Evolutionary conservation across 1,284 basidiomycete species (phyloP).

Genomic region (Ganoderma leucocontextum): DNA sequence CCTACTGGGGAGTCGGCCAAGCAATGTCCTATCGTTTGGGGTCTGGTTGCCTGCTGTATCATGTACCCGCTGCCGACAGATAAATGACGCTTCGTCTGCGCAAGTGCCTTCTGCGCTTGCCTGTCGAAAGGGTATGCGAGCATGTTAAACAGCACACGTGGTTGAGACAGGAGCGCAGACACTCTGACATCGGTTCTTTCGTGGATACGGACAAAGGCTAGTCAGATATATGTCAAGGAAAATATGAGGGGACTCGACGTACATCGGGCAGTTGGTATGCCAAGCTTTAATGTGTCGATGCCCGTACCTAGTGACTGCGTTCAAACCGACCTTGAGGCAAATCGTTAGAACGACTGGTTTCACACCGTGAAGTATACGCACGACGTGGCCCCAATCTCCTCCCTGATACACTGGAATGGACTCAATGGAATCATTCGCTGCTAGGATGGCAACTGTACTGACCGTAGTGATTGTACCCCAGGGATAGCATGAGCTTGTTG

Average conservation of each 20-base stretch:
- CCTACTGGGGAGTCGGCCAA: constrained; percentile 61
- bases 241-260: not conserved
- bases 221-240: not conserved
- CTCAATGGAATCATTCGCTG: not conserved
- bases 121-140: not conserved
- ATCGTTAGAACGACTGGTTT: not conserved
- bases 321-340: constrained; percentile 6
- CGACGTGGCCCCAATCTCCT: constrained; percentile 1
- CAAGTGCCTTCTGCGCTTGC: not conserved
- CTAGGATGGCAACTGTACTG: not conserved
- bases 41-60: constrained; percentile 43
- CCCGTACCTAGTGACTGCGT: not conserved
- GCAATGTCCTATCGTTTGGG: constrained; percentile 52
- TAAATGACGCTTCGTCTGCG: constrained; percentile 20
- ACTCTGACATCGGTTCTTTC: not conserved
- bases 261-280: constrained; percentile 13
- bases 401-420: not conserved
- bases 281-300: constrained; percentile 7
- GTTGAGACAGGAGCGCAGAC: not conserved
- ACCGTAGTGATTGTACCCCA: not conserved
- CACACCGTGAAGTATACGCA: not conserved
- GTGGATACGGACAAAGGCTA: not conserved
- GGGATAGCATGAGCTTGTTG: not conserved
- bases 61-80: constrained; percentile 42
- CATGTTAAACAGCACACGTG: not conserved